Base-by-base conservation (phyloP, 2,329 filamentous ascomycete genomes). In the Phaeosphaeriaceae sp. region DNA sequence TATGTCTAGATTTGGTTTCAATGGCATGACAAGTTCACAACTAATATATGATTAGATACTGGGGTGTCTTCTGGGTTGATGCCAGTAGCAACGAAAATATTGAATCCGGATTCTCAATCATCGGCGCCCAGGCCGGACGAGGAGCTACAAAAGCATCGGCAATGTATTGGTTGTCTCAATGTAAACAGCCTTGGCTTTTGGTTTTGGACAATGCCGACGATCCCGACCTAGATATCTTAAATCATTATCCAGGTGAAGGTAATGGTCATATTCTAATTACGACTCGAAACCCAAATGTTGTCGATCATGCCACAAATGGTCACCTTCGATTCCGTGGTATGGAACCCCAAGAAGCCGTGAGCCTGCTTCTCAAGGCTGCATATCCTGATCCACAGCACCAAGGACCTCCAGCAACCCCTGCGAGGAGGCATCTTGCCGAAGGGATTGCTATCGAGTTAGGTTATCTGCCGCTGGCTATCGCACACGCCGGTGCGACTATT, bases 21-120 rank as follows among this genome's bases (percentile, higher is more conserved):
- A 39, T 16, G 4, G 23, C 13, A 46, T 26, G 6, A n/a, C n/a
- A 17, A 37, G 16, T 20, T 6, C 41, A 41, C 36, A 48, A 16
- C 53, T 43, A 12, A n/a, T 8, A 42, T 42, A n/a, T n/a, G 7
- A 15, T 6, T 15, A 62, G 59, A 21, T 71, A 63, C 54, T 70
- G 69, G 70, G 71, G 68, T 7, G 52, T 75, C 17, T 74, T 75
- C 50, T 72, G 67, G 66, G 61, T 75, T 34, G 66, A 74, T 55
- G 69, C 63, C 17, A 72, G 59, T 38, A 63, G 43, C 44, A n/a
- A 42, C 6, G 49, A 64, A 23, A 60, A 48, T 30, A 48, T 63
- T 7, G 55, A 64, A 45, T 55, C 67, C 21, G 44, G 52, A 0
- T 73, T 63, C 43, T 50, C 60, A 2, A 48, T 20, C 7, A 66